Conservation (phyloP, 108 stramenopile genomes). For the Fistulifera pelliculosa region DNA sequence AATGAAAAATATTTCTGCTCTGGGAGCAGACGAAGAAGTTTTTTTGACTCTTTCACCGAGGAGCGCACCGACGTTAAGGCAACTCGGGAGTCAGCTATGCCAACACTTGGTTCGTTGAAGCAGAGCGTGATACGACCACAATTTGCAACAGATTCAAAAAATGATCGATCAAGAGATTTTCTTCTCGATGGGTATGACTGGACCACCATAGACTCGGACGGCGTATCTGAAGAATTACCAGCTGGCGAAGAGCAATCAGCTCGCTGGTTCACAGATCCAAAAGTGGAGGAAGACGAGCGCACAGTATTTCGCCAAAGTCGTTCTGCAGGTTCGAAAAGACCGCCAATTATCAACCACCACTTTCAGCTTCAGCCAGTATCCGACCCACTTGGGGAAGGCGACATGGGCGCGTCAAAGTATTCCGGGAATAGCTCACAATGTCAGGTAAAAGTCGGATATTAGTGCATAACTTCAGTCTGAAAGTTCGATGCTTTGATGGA, state of each 20-base stretch:
- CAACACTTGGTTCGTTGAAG: too few species aligned
- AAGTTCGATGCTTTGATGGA: conserved; percentile 67
- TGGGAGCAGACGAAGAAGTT: too few species aligned
- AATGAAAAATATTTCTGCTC: too few species aligned
- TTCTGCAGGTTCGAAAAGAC: conserved; percentile 1
- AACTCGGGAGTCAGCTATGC: too few species aligned
- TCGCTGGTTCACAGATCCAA: conserved; percentile 31
- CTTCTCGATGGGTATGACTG: conserved; percentile 66
- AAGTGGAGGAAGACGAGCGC: too few species aligned
- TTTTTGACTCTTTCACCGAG: too few species aligned
- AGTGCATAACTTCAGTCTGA: conserved; percentile 46
- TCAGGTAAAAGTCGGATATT: conserved; percentile 38
- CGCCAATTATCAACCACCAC: conserved; percentile 51
- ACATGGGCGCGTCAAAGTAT: conserved; percentile 44
- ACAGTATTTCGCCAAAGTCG: too few species aligned
- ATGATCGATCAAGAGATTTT: conserved; percentile 7
- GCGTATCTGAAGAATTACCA: conserved; percentile 28
- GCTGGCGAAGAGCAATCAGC: conserved; percentile 57
- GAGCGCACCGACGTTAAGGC: too few species aligned
- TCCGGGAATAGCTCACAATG: conserved; percentile 32
- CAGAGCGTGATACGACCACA: too few species aligned
- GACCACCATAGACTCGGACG: conserved; percentile 62
- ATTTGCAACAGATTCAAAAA: neutral
- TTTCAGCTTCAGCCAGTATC: conserved; percentile 44
- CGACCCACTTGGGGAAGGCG: conserved; percentile 47